Evolutionary conservation across 176 grass and related monocot genomes (phyloP).

Genomic region (Melocanna baccifera): DNA sequence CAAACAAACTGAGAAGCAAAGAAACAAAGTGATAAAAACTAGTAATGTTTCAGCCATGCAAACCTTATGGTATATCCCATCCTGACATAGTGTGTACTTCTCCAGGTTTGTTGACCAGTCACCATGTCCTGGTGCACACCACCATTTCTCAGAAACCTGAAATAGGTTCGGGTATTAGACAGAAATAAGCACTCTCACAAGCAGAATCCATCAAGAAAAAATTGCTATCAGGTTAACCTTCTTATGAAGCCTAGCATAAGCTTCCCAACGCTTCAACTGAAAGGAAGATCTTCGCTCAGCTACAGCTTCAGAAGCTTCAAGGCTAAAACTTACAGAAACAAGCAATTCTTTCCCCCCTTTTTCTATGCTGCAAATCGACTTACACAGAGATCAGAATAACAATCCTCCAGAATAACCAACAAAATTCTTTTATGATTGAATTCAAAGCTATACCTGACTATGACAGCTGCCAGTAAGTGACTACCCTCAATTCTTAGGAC

Average conservation of each 20-base stretch:
- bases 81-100: slow-evolving; percentile 90
- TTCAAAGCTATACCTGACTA: slow-evolving; percentile 69
- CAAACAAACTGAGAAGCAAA: slow-evolving; percentile 8
- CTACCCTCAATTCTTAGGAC: slow-evolving; percentile 84
- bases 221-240: slow-evolving; percentile 55
- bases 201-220: slow-evolving; percentile 18
- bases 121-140: slow-evolving; percentile 97
- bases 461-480: slow-evolving; percentile 80
- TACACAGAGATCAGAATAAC: slow-evolving; percentile 27
- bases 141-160: slow-evolving; percentile 98
- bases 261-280: slow-evolving; percentile 83
- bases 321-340: slow-evolving; percentile 86
- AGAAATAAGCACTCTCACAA: slow-evolving; percentile 17
- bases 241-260: slow-evolving; percentile 91
- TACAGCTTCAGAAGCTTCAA: slow-evolving; percentile 95
- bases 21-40: slow-evolving; percentile 17
- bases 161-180: slow-evolving; percentile 31
- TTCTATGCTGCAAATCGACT: slow-evolving; percentile 66
- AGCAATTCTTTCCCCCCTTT: slow-evolving; percentile 87
- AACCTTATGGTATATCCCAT: slow-evolving; percentile 98
- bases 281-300: slow-evolving; percentile 79
- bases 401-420: slow-evolving; percentile 26
- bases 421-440: slow-evolving; percentile 7
- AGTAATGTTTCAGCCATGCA: slow-evolving; percentile 35
- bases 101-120: slow-evolving; percentile 96